These are phyloP conservation scores for Globisporangium cystogenes DNA, from an alignment of 352 stramenopile species.

Conservation along the genomic window DNA sequence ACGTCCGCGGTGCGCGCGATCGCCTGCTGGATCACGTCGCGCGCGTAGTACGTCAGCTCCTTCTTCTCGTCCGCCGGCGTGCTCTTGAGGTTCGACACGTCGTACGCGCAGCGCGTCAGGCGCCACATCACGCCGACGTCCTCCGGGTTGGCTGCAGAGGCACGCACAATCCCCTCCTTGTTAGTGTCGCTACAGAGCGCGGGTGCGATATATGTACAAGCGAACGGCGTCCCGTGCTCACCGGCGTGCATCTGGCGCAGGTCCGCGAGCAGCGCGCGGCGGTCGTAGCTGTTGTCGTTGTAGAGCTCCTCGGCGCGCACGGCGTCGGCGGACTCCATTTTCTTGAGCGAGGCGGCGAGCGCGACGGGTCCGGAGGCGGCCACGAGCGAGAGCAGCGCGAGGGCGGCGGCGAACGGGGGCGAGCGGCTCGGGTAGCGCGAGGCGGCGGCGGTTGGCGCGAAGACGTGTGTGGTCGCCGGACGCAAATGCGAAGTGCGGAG, in stretches of 20 bases:
- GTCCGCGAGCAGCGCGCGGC: conserved; percentile 54
- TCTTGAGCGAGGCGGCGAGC: conserved; percentile 17
- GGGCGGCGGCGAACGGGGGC: conserved; percentile 6
- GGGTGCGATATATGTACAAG: too few relatives aligned
- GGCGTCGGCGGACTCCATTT: conserved; percentile 56
- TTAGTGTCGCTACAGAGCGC: too few relatives aligned
- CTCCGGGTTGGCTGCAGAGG: conserved; percentile 24
- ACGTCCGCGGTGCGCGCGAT: conserved; percentile 47
- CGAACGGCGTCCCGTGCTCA: too few relatives aligned
- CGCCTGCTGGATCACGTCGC: conserved; percentile 51
- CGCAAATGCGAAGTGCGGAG: conserved; percentile 12
- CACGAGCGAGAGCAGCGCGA: conserved; percentile 18
- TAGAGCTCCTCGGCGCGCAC: conserved; percentile 78
- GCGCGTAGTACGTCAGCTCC: conserved; percentile 61
- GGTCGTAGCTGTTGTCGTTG: conserved; percentile 68
- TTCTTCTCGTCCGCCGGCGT: conserved; percentile 66
- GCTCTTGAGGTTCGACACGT: conserved; percentile 49
- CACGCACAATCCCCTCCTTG: not conserved
- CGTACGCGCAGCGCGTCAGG: conserved; percentile 55
- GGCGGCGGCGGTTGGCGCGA: not conserved
- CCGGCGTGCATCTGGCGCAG: conserved; percentile 53
- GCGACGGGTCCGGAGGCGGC: conserved; percentile 7
- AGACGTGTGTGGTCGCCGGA: conserved; percentile 4
- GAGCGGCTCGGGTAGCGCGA: conserved; percentile 13
- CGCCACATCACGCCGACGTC: conserved; percentile 65